Evolutionary conservation across 83 land plant genomes (phyloP).

Genomic region (Picea abies): DNA sequence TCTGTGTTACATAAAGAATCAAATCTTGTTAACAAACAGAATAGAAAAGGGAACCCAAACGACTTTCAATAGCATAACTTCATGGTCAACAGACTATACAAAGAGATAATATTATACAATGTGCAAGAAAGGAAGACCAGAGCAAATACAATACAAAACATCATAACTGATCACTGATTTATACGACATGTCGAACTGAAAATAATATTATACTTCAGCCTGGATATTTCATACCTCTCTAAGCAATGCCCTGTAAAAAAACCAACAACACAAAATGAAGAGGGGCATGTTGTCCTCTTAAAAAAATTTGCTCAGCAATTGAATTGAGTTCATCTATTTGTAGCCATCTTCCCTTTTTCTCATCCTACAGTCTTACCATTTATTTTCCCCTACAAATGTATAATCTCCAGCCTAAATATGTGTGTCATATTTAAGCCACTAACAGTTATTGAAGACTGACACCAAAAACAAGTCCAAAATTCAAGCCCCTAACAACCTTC

Average conservation of each 20-base stretch:
- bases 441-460: not conserved
- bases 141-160: too few species aligned
- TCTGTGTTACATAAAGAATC: slow-evolving; percentile 32
- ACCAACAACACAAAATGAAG: not conserved
- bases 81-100: too few species aligned
- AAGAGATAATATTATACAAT: too few species aligned
- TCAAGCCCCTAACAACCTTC: not conserved
- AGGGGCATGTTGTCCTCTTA: not conserved
- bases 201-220: too few species aligned
- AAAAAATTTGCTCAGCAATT: not conserved
- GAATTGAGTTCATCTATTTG: not conserved
- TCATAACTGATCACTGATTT: too few species aligned
- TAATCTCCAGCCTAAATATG: not conserved
- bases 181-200: too few species aligned
- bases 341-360: too few species aligned
- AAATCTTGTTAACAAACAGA: not conserved
- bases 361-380: too few species aligned
- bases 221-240: not conserved
- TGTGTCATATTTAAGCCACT: not conserved
- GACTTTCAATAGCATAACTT: not conserved
- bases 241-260: not conserved
- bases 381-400: too few species aligned
- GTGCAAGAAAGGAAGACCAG: too few species aligned
- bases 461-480: not conserved
- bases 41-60: not conserved